Conservation (phyloP, 192 early-diverging fungal genomes). For the Coemansia sp. region DNA sequence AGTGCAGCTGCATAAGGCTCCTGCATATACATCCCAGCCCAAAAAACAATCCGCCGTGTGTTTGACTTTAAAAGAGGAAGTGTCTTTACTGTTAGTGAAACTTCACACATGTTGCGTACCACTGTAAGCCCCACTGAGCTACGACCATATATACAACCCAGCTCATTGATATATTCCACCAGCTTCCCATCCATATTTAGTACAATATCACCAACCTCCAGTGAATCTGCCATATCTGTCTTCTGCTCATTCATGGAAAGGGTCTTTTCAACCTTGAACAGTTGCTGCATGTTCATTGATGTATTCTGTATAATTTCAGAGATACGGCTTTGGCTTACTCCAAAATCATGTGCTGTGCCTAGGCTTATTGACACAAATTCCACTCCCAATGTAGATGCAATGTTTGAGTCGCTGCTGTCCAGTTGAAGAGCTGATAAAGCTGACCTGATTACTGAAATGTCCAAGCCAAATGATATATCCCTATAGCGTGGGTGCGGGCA, state of each 20-base stretch:
- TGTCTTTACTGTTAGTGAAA: conserved; percentile 24
- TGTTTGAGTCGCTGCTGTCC: background rate
- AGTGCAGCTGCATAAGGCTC: conserved; percentile 23
- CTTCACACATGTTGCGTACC: conserved; percentile 19
- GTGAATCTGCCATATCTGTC: conserved; percentile 5
- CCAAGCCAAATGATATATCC: too few relatives aligned
- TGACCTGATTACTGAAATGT: conserved; percentile 20
- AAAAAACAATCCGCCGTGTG: conserved; percentile 23
- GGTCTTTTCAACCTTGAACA: conserved; percentile 18
- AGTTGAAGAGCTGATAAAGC: conserved; percentile 5
- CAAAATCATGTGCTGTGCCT: conserved; percentile 19
- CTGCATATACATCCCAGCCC: conserved; percentile 37
- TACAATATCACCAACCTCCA: conserved; percentile 38
- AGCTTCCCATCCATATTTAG: conserved; percentile 15
- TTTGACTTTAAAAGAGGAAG: conserved; percentile 2
- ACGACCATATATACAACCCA: conserved; percentile 17
- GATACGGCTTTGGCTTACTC: conserved; percentile 12
- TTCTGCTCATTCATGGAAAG: conserved; percentile 6
- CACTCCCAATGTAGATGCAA: conserved; percentile 28
- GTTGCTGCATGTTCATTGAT: background rate
- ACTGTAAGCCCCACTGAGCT: conserved; percentile 23
- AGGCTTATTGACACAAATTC: conserved; percentile 18
- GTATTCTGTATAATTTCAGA: background rate
- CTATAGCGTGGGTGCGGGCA: conserved; percentile 14
- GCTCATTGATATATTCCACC: conserved; percentile 19